Conservation (phyloP, 192 early-diverging fungal genomes). For the Haplosporangium gracile region DNA sequence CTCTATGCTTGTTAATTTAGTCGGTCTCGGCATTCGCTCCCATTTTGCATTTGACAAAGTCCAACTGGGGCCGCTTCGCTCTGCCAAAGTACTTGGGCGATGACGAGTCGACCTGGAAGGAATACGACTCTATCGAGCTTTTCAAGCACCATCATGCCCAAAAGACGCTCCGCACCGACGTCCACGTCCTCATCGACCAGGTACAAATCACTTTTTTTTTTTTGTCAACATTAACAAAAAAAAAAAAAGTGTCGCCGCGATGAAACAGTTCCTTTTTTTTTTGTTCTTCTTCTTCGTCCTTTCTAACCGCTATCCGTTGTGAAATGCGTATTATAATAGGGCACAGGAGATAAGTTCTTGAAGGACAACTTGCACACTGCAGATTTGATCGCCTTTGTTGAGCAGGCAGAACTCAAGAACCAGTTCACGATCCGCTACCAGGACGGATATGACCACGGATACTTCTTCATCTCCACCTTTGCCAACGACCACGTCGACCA, state of each 20-base stretch:
- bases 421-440: slow-evolving; percentile 75
- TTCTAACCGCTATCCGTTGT: neutral
- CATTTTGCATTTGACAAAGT: slow-evolving; percentile 79
- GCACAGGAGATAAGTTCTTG: slow-evolving; percentile 78
- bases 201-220: slow-evolving; percentile 1
- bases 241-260: neutral
- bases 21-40: slow-evolving; percentile 87
- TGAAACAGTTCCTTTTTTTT: neutral
- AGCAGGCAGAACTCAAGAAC: slow-evolving; percentile 56
- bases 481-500: slow-evolving; percentile 82
- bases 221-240: neutral
- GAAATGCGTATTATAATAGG: slow-evolving; percentile 68
- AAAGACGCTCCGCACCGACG: slow-evolving; percentile 24
- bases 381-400: slow-evolving; percentile 64
- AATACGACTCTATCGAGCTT: slow-evolving; percentile 84
- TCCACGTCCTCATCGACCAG: slow-evolving; percentile 46
- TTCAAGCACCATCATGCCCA: slow-evolving; percentile 63
- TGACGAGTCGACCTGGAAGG: slow-evolving; percentile 69
- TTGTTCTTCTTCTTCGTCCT: slow-evolving; percentile 41
- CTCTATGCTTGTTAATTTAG: slow-evolving; percentile 11
- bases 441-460: slow-evolving; percentile 90
- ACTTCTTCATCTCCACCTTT: slow-evolving; percentile 88
- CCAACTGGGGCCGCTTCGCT: slow-evolving; percentile 86
- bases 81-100: slow-evolving; percentile 82
- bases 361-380: slow-evolving; percentile 73